phyloP scores from a whole-genome alignment of 495 filamentous ascomycete genomes.

The Penicillium goetzii region DNA sequence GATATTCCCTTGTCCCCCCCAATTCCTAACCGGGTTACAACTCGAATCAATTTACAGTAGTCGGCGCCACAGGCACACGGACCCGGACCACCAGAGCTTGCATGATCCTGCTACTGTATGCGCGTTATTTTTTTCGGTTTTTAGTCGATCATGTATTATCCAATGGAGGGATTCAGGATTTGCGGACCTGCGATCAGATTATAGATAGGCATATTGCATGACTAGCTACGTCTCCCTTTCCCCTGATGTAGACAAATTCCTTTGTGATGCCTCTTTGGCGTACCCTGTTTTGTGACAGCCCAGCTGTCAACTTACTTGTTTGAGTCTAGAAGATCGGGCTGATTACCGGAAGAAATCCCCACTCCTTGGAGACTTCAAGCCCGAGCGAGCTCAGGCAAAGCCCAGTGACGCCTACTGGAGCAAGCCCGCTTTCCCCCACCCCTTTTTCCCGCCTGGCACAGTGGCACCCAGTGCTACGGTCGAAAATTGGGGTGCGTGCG shows the following conservation, averaged over 20 bases:
- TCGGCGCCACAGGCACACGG: constrained; percentile 1
- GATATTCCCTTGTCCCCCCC: constrained; percentile 12
- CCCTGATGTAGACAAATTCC: not conserved
- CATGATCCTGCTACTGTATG: not conserved
- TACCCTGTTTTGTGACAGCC: constrained; percentile 21
- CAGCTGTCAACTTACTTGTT: constrained; percentile 42
- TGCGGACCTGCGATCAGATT: not conserved
- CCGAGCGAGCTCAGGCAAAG: not conserved
- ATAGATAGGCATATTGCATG: not conserved
- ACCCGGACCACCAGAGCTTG: not conserved
- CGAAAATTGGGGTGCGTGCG: constrained; percentile 14
- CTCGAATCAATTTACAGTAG: not conserved
- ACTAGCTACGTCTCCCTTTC: not conserved
- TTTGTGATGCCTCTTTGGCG: constrained; percentile 3
- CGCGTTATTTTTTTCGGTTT: not conserved
- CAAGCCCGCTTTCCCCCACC: constrained; percentile 15
- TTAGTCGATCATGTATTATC: not conserved
- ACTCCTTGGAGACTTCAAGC: constrained; percentile 31
- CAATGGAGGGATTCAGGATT: not conserved
- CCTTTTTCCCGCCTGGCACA: constrained; percentile 17
- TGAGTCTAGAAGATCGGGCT: constrained; percentile 40
- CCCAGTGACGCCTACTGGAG: not conserved
- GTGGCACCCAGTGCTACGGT: not conserved
- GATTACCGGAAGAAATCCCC: constrained; percentile 38
- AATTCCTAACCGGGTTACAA: not conserved